Conservation (phyloP, 192 early-diverging fungal genomes). For the Thoreauomyces humboldtii region DNA sequence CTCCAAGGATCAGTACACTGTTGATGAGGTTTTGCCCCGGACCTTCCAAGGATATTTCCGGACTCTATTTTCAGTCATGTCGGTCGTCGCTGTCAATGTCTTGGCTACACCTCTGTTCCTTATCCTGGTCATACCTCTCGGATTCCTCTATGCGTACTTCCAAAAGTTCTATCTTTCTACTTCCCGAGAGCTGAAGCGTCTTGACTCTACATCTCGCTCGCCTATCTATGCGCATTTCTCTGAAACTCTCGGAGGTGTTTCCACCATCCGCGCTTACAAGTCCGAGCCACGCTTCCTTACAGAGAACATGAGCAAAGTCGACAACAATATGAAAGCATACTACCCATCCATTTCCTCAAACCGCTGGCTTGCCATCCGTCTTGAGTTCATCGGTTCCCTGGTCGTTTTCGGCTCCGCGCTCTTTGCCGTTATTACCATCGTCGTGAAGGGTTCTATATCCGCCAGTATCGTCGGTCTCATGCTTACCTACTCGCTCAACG, state of each 20-base stretch:
- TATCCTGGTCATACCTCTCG: slow-evolving; percentile 48
- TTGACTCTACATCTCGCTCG: slow-evolving; percentile 53
- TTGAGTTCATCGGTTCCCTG: slow-evolving; percentile 77
- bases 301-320: slow-evolving; percentile 69
- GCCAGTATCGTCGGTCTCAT: slow-evolving; percentile 63
- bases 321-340: slow-evolving; percentile 76
- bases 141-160: slow-evolving; percentile 50
- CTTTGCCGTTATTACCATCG: slow-evolving; percentile 63
- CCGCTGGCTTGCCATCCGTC: slow-evolving; percentile 59
- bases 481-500: slow-evolving; percentile 45
- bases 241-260: slow-evolving; percentile 55
- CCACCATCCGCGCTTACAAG: slow-evolving; percentile 59
- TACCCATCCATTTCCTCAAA: slow-evolving; percentile 67
- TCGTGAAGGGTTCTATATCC: slow-evolving; percentile 48
- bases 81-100: slow-evolving; percentile 51
- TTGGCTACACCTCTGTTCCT: slow-evolving; percentile 47
- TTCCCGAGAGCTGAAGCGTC: slow-evolving; percentile 57
- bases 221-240: slow-evolving; percentile 58
- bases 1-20: slow-evolving; percentile 78
- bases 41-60: slow-evolving; percentile 51
- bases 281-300: slow-evolving; percentile 60
- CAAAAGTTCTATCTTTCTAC: slow-evolving; percentile 53
- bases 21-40: slow-evolving; percentile 67
- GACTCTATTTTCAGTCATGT: slow-evolving; percentile 47
- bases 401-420: slow-evolving; percentile 77